A percentile compares a stretch with the other conserved stretches of the same genome.
These are phyloP conservation scores for Juncus effusus DNA, from an alignment of 176 grass and related monocot genomes.

Conservation along the genomic window DNA sequence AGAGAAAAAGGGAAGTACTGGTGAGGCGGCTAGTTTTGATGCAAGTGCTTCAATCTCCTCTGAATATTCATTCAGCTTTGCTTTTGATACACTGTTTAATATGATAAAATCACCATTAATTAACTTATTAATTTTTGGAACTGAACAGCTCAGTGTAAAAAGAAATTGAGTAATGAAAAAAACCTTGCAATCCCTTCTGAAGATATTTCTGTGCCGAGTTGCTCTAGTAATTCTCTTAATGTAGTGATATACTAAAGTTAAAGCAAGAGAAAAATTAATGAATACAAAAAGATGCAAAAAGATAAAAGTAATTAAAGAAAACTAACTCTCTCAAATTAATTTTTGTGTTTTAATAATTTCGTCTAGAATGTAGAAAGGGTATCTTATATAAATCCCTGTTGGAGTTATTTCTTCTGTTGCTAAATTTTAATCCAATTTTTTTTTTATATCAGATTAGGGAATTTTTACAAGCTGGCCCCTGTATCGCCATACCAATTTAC, in stretches of 20 bases:
- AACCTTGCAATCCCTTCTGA: conserved; percentile 65
- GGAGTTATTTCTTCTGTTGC: too few relatives aligned
- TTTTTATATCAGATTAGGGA: too few relatives aligned
- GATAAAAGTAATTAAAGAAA: too few relatives aligned
- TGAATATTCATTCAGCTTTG: conserved; percentile 83
- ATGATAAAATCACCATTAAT: neutral
- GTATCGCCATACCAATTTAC: too few relatives aligned
- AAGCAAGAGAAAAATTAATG: conserved; percentile 13
- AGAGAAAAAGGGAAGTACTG: conserved; percentile 26
- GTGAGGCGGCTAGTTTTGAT: conserved; percentile 42
- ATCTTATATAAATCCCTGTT: too few relatives aligned
- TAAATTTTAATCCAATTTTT: too few relatives aligned
- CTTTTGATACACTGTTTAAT: conserved; percentile 60
- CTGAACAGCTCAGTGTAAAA: neutral
- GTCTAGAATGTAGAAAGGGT: too few relatives aligned
- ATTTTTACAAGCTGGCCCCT: too few relatives aligned
- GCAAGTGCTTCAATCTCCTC: conserved; percentile 90
- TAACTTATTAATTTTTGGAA: conserved; percentile 6
- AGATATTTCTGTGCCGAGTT: conserved; percentile 67
- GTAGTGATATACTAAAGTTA: conserved; percentile 79
- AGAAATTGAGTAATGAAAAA: neutral
- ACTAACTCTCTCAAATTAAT: too few relatives aligned
- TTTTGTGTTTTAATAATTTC: too few relatives aligned
- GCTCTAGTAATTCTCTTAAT: conserved; percentile 76
- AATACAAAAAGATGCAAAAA: too few relatives aligned